These are phyloP conservation scores for Leishmania gerbilli DNA, from an alignment of 208 protist genomes.

Conservation along the genomic window DNA sequence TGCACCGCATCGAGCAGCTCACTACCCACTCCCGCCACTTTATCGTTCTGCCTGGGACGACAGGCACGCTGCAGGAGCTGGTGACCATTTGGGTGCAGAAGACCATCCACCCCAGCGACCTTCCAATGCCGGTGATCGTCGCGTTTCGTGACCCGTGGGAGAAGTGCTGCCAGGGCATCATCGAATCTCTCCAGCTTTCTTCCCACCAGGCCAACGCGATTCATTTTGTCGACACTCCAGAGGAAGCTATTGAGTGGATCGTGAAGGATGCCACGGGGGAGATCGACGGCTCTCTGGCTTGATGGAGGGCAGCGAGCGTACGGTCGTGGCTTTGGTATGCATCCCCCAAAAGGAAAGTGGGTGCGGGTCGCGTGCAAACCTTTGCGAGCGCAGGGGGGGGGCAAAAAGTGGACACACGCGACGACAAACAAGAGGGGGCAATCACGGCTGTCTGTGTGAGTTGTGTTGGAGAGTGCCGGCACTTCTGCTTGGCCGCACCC, in stretches of 20 bases:
- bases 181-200: slow-evolving; percentile 36
- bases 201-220: slow-evolving; percentile 34
- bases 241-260: slow-evolving; percentile 57
- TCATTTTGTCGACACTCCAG: slow-evolving; percentile 64
- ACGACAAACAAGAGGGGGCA: not conserved
- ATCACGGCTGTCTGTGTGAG: not conserved
- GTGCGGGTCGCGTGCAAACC: not conserved
- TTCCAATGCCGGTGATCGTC: slow-evolving; percentile 53
- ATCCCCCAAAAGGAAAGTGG: not conserved
- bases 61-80: slow-evolving; percentile 73
- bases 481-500: not conserved
- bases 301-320: not conserved
- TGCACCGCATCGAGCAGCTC: slow-evolving; percentile 67
- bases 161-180: slow-evolving; percentile 43
- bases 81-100: slow-evolving; percentile 61
- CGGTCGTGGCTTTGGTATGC: not conserved
- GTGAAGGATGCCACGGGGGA: slow-evolving; percentile 33
- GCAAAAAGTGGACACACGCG: not conserved
- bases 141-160: slow-evolving; percentile 77
- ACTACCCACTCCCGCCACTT: slow-evolving; percentile 63
- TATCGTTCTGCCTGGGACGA: slow-evolving; percentile 62
- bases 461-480: not conserved
- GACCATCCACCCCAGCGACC: slow-evolving; percentile 34
- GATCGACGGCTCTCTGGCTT: slow-evolving; percentile 3
- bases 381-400: not conserved